Evolutionary conservation across 163 green algal genomes (phyloP).

Genomic region (Scenedesmus sp.): DNA sequence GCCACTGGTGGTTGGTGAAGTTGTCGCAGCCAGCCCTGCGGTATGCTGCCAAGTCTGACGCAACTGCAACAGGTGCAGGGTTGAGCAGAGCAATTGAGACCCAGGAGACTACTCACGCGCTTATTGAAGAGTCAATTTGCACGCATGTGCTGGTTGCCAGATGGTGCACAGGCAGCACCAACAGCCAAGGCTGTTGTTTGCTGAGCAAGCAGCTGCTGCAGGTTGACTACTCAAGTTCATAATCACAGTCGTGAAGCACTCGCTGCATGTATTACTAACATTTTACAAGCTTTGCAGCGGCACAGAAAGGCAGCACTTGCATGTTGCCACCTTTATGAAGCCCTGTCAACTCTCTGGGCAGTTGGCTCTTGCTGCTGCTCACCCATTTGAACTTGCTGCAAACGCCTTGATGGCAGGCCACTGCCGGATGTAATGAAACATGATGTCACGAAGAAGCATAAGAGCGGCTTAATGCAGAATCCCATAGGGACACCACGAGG

Average conservation of each 20-base stretch:
- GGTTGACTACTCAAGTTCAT: too few relatives aligned
- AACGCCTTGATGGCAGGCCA: background rate
- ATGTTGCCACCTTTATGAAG: background rate
- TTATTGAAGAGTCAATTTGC: too few relatives aligned
- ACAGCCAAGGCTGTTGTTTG: too few relatives aligned
- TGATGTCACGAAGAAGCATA: background rate
- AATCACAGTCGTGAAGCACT: too few relatives aligned
- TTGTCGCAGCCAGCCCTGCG: constrained; percentile 47
- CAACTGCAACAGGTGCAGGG: background rate
- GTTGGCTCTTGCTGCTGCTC: background rate
- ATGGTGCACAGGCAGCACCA: too few relatives aligned
- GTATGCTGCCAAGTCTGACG: constrained; percentile 10
- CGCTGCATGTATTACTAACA: too few relatives aligned
- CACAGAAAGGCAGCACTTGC: background rate
- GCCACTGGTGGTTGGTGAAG: constrained; percentile 43
- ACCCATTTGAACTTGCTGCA: background rate
- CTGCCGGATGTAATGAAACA: background rate
- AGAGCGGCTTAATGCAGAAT: background rate
- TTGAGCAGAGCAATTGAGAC: background rate
- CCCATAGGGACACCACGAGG: background rate
- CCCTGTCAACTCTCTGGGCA: background rate
- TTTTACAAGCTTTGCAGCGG: background rate
- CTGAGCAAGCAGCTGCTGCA: too few relatives aligned
- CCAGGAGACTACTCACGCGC: too few relatives aligned
- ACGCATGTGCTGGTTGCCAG: too few relatives aligned